Base-by-base conservation (phyloP, 2,329 filamentous ascomycete species). In the Ceratocystis colombiana region DNA sequence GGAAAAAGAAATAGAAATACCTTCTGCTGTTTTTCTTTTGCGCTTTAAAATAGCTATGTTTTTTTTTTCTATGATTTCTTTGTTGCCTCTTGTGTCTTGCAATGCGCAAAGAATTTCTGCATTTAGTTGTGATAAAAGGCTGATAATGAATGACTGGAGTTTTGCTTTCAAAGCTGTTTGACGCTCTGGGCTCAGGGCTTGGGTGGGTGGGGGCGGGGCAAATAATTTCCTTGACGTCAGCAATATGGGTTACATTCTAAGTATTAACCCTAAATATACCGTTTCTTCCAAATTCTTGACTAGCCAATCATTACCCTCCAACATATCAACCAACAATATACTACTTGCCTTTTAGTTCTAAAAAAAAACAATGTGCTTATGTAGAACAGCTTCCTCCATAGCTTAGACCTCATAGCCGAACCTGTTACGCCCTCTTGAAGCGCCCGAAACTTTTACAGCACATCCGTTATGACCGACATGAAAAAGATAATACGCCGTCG, bases 1-100 rank as follows among this genome's bases (percentile, higher is more conserved):
- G 37, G 33, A 61, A 55, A 45, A 61, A 45, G 64, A 57, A 57
- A 10, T 17, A 10, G n/a, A 48, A 48, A 50, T 63, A 63, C 61
- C 46, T 63, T 22, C 41, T 63, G 41, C 28, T 20, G 7, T 50
- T 15, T 25, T 28, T 25, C 17, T 50, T 62, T 57, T 33, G 53
- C 1, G 2, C 30, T 57, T 15, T 8, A 28, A 53, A n/a, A 17
- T 6, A n/a, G 22, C 53, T 28, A 5, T 33, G 22, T 25, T 28
- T 4, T 17, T 2, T 28, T 33, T 28, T 25, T 57, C 25, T 28
- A 17, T 5, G 15, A 17, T 17, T 17, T 28, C 22, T 17, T 17
- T n/a, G 12, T n/a, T 17, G 17, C 7, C 15, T 28, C 28, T 57
- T 57, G 25, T 15, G 22, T n/a, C 37, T 41, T 17, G 53, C 53